Percentiles rank a stretch among this genome's conserved stretches.
These are phyloP conservation scores for Amanita exitialis DNA, from an alignment of 768 basidiomycete species.

Conservation along the genomic window DNA sequence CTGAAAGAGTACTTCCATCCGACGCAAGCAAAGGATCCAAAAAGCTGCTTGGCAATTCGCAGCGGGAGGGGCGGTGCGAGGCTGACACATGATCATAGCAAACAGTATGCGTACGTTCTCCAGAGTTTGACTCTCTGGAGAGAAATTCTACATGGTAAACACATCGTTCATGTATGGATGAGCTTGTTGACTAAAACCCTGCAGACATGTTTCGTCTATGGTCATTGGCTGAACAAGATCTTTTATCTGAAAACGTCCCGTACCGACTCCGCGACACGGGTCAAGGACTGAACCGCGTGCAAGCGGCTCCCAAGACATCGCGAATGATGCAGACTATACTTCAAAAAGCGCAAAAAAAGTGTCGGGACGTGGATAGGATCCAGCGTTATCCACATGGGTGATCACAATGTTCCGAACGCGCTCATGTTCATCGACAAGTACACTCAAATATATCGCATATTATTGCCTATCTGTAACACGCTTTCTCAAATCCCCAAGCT, in stretches of 20 bases:
- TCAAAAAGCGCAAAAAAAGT: conserved; percentile 70
- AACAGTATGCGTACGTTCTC: conserved; percentile 78
- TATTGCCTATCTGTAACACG: conserved; percentile 79
- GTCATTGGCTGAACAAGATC: conserved; percentile 72
- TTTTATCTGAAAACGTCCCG: conserved; percentile 62
- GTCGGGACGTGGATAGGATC: conserved; percentile 82
- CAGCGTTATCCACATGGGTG: conserved; percentile 85
- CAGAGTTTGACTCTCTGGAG: conserved; percentile 85
- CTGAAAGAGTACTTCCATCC: conserved; percentile 74
- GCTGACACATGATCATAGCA: conserved; percentile 74
- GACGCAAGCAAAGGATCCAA: conserved; percentile 51
- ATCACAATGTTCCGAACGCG: conserved; percentile 78
- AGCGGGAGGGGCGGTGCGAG: conserved; percentile 75
- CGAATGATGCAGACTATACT: conserved; percentile 85
- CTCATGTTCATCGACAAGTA: conserved; percentile 91
- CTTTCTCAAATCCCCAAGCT: conserved; percentile 64
- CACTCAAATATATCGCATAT: conserved; percentile 85
- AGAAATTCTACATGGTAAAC: conserved; percentile 72
- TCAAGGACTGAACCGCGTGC: conserved; percentile 85
- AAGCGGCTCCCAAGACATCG: conserved; percentile 80
- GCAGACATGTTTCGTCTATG: conserved; percentile 85
- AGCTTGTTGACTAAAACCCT: background rate
- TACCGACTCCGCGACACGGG: conserved; percentile 85
- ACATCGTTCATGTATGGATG: background rate
- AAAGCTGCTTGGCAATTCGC: conserved; percentile 66